These are phyloP conservation scores for Clitopilus passeckerianus DNA, from an alignment of 768 basidiomycete species.

Conservation along the genomic window DNA sequence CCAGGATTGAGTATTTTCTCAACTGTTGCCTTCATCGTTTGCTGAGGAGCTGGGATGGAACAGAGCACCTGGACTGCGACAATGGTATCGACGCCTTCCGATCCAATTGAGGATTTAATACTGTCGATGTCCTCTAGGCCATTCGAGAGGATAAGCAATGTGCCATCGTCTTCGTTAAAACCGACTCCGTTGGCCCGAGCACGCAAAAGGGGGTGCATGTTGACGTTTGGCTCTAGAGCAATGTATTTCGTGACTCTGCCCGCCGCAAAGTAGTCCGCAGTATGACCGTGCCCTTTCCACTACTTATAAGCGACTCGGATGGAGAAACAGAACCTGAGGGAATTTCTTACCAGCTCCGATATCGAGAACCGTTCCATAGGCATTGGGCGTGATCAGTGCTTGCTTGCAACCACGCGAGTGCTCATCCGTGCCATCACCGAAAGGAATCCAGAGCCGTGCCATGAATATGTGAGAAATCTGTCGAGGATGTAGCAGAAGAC, in stretches of 20 bases:
- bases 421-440: slow-evolving; percentile 45
- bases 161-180: slow-evolving; percentile 34
- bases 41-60: slow-evolving; percentile 52
- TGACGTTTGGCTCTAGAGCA: slow-evolving; percentile 65
- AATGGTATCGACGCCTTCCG: slow-evolving; percentile 47
- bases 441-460: slow-evolving; percentile 48
- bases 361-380: slow-evolving; percentile 60
- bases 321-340: background rate
- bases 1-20: slow-evolving; percentile 55
- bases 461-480: slow-evolving; percentile 53
- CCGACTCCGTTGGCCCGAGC: slow-evolving; percentile 43
- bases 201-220: slow-evolving; percentile 59
- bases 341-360: slow-evolving; percentile 7
- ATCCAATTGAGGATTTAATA: slow-evolving; percentile 34
- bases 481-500: slow-evolving; percentile 37
- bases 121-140: slow-evolving; percentile 54
- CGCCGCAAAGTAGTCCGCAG: slow-evolving; percentile 53
- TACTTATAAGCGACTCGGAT: background rate
- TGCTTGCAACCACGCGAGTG: slow-evolving; percentile 34
- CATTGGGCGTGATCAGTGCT: slow-evolving; percentile 45
- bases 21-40: slow-evolving; percentile 40
- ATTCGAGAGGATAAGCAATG: slow-evolving; percentile 53
- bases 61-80: slow-evolving; percentile 65
- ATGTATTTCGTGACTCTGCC: slow-evolving; percentile 56
- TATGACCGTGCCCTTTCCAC: slow-evolving; percentile 58